Evolutionary conservation across 192 early-diverging fungal genomes (phyloP).

Genomic region (Coemansia sp.): DNA sequence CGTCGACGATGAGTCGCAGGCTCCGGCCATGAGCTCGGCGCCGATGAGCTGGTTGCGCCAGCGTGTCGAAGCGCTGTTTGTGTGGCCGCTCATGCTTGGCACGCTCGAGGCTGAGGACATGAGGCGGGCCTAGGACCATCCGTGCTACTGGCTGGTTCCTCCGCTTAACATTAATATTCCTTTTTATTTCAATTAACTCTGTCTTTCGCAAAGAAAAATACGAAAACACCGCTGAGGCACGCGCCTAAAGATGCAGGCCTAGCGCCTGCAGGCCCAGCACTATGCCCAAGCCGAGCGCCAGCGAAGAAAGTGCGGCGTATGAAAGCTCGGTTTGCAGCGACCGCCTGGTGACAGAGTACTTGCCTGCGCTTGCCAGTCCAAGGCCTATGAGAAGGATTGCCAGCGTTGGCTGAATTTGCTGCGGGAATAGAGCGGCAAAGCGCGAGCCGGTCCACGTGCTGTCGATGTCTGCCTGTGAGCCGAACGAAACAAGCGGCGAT

Average conservation of each 20-base stretch:
- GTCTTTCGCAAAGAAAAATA: too few relatives aligned
- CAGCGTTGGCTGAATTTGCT: conserved; percentile 26
- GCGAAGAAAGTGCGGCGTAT: conserved; percentile 33
- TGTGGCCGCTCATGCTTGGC: conserved; percentile 48
- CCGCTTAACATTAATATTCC: too few relatives aligned
- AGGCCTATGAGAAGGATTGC: conserved; percentile 18
- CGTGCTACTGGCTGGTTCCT: too few relatives aligned
- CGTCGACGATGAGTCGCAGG: conserved; percentile 24
- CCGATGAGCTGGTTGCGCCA: conserved; percentile 41
- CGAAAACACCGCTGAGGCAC: too few relatives aligned
- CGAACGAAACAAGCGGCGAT: too few relatives aligned
- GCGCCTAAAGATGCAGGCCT: conserved; percentile 29
- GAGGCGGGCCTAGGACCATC: too few relatives aligned
- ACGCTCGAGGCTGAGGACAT: conserved; percentile 19
- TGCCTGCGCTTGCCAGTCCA: conserved; percentile 37
- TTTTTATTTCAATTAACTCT: too few relatives aligned
- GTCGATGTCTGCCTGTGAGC: conserved; percentile 16
- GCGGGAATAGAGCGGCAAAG: conserved; percentile 29
- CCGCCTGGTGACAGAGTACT: conserved; percentile 24
- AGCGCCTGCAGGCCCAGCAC: conserved; percentile 30
- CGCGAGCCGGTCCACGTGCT: conserved; percentile 28
- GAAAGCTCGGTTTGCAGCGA: conserved; percentile 18
- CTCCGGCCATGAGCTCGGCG: conserved; percentile 22
- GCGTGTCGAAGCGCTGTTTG: conserved; percentile 43
- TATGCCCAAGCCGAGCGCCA: conserved; percentile 32